phyloP scores from a whole-genome alignment of 2,329 filamentous ascomycete species.

The Nigrograna mackinnonii region DNA sequence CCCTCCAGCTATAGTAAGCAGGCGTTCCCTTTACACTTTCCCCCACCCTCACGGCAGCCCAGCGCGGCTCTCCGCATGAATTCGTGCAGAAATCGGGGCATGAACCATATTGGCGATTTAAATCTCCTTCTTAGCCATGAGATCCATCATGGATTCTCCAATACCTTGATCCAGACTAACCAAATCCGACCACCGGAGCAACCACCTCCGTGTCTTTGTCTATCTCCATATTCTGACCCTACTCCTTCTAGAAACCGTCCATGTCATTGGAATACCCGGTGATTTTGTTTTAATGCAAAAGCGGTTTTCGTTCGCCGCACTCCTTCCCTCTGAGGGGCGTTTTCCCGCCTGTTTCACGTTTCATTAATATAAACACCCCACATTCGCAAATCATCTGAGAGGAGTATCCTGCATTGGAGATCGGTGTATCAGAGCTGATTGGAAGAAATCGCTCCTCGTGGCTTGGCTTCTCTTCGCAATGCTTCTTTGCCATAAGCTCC shows the following conservation, averaged over 20 bases:
- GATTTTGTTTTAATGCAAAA: conserved; percentile 6
- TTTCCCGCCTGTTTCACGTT: conserved; percentile 9
- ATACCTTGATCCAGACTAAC: too few relatives aligned
- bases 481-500: not conserved
- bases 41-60: too few relatives aligned
- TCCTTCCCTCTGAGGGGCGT: too few relatives aligned
- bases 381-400: conserved; percentile 4
- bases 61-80: too few relatives aligned
- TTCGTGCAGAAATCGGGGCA: too few relatives aligned
- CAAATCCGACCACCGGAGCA: conserved; percentile 9
- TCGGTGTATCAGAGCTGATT: not conserved
- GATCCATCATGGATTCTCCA: too few relatives aligned
- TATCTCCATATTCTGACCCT: conserved; percentile 3
- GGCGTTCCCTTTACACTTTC: too few relatives aligned
- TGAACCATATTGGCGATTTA: too few relatives aligned
- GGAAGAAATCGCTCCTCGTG: not conserved
- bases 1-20: too few relatives aligned
- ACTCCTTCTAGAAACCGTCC: conserved; percentile 8
- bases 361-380: conserved; percentile 10
- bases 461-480: not conserved
- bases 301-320: not conserved
- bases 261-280: conserved; percentile 5
- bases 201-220: conserved; percentile 11
- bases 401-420: conserved; percentile 6
- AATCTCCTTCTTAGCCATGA: too few relatives aligned